A percentile compares a stretch with the other conserved stretches of the same genome.
Conservation (phyloP, 495 filamentous ascomycete species). For the Pseudevernia furfuracea region DNA sequence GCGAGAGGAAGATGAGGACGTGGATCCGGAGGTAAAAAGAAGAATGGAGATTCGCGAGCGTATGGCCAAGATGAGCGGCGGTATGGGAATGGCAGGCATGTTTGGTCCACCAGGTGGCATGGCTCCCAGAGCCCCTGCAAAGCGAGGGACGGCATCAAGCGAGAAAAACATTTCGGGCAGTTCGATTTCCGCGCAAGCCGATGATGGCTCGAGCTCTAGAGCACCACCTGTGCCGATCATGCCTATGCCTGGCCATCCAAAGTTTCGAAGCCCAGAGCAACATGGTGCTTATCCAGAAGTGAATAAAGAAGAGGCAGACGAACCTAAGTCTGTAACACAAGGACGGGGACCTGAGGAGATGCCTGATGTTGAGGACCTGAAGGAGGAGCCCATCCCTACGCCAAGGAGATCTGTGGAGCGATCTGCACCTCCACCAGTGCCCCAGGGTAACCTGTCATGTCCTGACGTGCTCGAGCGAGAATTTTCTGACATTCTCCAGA, state of each 20-base stretch:
- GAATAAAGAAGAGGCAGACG: conserved; percentile 40
- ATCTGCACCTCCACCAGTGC: conserved; percentile 39
- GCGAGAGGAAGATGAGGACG: conserved; percentile 80
- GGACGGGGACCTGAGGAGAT: conserved; percentile 44
- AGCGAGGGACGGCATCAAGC: conserved; percentile 50
- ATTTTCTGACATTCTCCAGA: conserved; percentile 28
- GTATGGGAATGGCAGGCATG: conserved; percentile 95
- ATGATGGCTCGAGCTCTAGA: conserved; percentile 45
- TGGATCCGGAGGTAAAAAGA: conserved; percentile 81
- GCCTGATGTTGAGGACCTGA: conserved; percentile 58
- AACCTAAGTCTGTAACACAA: conserved; percentile 34
- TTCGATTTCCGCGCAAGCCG: conserved; percentile 40
- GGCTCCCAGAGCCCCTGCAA: conserved; percentile 41
- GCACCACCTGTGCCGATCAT: conserved; percentile 73
- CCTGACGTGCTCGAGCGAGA: not conserved
- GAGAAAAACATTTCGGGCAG: conserved; percentile 54
- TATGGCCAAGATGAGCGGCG: conserved; percentile 98
- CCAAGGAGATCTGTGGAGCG: conserved; percentile 41
- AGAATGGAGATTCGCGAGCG: conserved; percentile 83
- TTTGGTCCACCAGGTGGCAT: conserved; percentile 75
- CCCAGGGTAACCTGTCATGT: conserved; percentile 43
- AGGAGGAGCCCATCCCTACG: conserved; percentile 37
- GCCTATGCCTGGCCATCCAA: conserved; percentile 64
- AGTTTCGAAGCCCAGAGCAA: conserved; percentile 39
- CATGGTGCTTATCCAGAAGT: conserved; percentile 34